phyloP scores from a whole-genome alignment of 2,329 filamentous ascomycete species.

The Aotearoamyces nothofagi region DNA sequence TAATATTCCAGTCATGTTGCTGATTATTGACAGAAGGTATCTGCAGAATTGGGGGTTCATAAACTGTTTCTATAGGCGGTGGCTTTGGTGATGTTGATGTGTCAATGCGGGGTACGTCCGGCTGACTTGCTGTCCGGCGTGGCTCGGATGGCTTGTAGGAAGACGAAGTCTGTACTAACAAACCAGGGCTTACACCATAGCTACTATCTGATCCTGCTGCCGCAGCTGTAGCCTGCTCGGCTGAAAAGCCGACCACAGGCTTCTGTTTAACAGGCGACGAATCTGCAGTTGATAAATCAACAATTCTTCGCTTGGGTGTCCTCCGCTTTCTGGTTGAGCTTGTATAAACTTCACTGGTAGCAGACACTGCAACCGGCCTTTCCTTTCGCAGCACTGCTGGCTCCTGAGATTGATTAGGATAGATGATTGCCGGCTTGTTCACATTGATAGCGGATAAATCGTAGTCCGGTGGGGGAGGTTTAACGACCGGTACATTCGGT shows the following conservation, averaged over 20 bases:
- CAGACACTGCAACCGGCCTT: conserved; percentile 30
- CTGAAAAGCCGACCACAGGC: conserved; percentile 9
- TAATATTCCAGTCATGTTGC: conserved; percentile 50
- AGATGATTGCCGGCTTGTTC: conserved; percentile 49
- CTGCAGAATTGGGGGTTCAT: conserved; percentile 11
- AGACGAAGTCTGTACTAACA: conserved; percentile 15
- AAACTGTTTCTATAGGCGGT: conserved; percentile 14
- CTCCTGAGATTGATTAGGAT: conserved; percentile 31
- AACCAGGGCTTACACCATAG: conserved; percentile 17
- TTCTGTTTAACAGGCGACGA: conserved; percentile 14
- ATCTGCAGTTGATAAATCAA: conserved; percentile 39
- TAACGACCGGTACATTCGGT: conserved; percentile 63
- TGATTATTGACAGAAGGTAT: conserved; percentile 14
- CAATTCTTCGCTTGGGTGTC: conserved; percentile 46
- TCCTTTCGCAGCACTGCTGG: conserved; percentile 43
- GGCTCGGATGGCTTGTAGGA: conserved; percentile 15
- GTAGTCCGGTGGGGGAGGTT: conserved; percentile 46
- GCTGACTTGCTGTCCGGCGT: conserved; percentile 11
- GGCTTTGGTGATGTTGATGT: conserved; percentile 14
- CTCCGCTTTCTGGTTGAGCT: conserved; percentile 43
- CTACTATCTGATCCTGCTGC: conserved; percentile 11
- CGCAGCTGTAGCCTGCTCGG: conserved; percentile 9
- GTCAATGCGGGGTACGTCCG: conserved; percentile 15
- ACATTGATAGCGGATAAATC: conserved; percentile 44
- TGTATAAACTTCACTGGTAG: conserved; percentile 41